Base-by-base conservation (phyloP, 2,329 filamentous ascomycete genomes). In the Spiromastix sp. region DNA sequence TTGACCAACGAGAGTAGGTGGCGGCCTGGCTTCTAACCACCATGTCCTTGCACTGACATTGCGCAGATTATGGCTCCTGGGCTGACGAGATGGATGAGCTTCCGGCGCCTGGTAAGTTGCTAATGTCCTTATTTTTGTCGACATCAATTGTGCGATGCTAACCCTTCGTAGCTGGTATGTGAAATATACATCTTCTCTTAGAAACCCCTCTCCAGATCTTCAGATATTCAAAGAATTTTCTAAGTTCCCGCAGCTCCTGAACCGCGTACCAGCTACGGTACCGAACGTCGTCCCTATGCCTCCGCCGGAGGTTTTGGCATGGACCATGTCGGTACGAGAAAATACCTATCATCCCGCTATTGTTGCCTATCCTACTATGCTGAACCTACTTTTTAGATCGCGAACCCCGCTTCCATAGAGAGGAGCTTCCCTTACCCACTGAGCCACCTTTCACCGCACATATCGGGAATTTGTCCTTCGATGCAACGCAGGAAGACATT, bases 11-110 rank as follows among this genome's bases (percentile, higher is more conserved):
- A 85, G 65, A 80, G 89, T 95, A 74, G 66, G 85, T 71, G 35
- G 34, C 28, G 15, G 30, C 31, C 32, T 29, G 29, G 37, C 41
- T 36, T 12, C 29, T 28, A 21, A 15, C 31, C 35, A 31, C 32
- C 25, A 36, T 38, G 40, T 40, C 42, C 44, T 27, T 11, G 19
- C 51, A 45, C 58, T 58, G 42, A 55, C 43, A 20, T 13, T 44
- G 45, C 43, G 34, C 54, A 82, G 78, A 74, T 54, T 72, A 80
- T 57, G 86, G 89, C 57, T 96, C 91, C 50, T 98, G 91, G 91
- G 91, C 91, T 54, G 93, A 98, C 67, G 91, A 98, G 61, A 94
- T 98, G 68, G 91, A 98, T 65, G 86, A 94, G 55, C 69, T 72
- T 63, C 73, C 74, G 44, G 74, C 83, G 47, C 75, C 78, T 61